These are phyloP conservation scores for Chalciporus pseudorubinellus DNA, from an alignment of 768 basidiomycete genomes.

Conservation along the genomic window DNA sequence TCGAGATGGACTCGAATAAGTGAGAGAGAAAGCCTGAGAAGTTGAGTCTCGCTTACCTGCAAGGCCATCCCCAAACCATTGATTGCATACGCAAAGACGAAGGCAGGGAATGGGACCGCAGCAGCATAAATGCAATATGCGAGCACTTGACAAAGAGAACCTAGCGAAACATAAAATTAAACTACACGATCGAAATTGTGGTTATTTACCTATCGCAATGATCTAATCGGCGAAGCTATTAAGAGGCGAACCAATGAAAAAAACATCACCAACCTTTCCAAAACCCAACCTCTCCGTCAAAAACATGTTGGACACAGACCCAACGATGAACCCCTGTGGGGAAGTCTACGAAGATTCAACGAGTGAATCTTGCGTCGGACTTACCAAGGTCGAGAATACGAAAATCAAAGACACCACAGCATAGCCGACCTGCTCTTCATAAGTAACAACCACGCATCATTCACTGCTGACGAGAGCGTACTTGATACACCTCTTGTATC, in stretches of 20 bases:
- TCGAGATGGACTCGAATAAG: conserved; percentile 6
- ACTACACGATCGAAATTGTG: background rate
- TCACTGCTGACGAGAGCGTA: background rate
- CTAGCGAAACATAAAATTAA: background rate
- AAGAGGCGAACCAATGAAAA: background rate
- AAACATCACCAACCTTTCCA: conserved; percentile 32
- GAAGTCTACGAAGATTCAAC: conserved; percentile 13
- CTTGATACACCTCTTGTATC: conserved; percentile 11
- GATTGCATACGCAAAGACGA: conserved; percentile 35
- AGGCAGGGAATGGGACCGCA: conserved; percentile 40
- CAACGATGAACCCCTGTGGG: conserved; percentile 40
- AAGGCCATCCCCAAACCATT: conserved; percentile 40
- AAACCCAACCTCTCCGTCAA: conserved; percentile 41
- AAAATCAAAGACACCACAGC: conserved; percentile 56
- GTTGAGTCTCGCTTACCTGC: conserved; percentile 33
- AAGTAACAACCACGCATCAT: background rate
- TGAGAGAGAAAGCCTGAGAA: background rate
- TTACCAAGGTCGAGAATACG: conserved; percentile 43
- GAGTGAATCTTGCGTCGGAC: conserved; percentile 1
- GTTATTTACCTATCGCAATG: conserved; percentile 33
- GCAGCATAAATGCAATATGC: conserved; percentile 33
- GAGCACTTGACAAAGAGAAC: conserved; percentile 19
- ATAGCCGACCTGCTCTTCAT: conserved; percentile 40
- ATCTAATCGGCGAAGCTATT: conserved; percentile 25
- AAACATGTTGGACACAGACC: conserved; percentile 42